Evolutionary conservation across 805 yeast genomes (phyloP).

Genomic region (Yarrowia divulgata): DNA sequence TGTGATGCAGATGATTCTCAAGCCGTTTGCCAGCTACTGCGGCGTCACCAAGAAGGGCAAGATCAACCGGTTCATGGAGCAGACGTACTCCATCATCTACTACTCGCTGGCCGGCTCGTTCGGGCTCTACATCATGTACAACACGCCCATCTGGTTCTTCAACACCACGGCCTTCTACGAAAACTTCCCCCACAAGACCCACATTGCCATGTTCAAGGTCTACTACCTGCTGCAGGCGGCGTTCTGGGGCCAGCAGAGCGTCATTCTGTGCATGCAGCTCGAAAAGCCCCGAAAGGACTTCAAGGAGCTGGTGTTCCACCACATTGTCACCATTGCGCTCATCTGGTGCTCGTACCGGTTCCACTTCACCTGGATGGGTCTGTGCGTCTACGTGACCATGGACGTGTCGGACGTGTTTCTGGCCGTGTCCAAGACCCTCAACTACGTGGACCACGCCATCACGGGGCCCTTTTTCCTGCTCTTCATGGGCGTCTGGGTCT

Average conservation of each 20-base stretch:
- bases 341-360: conserved; percentile 88
- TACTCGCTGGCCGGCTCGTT: conserved; percentile 82
- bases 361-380: conserved; percentile 96
- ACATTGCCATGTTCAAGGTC: conserved; percentile 71
- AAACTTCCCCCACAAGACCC: conserved; percentile 82
- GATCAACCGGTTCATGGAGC: conserved; percentile 87
- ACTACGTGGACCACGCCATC: conserved; percentile 74
- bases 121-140: conserved; percentile 87
- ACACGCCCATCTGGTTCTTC: conserved; percentile 87
- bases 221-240: conserved; percentile 94
- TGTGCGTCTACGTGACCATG: conserved; percentile 91
- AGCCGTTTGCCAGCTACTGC: conserved; percentile 67
- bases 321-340: conserved; percentile 85
- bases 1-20: conserved; percentile 78
- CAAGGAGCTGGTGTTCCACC: conserved; percentile 90
- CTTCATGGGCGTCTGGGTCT: conserved; percentile 80
- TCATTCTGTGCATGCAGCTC: conserved; percentile 78
- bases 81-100: conserved; percentile 82
- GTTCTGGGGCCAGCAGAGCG: conserved; percentile 96
- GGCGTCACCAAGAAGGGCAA: conserved; percentile 65
- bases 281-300: conserved; percentile 97
- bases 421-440: conserved; percentile 82
- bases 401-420: conserved; percentile 92
- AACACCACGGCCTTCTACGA: conserved; percentile 81
- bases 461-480: conserved; percentile 71